Evolutionary conservation across 176 grass and related monocot species (phyloP), one percentile per base, ranked within the genome.

Genomic region (Oryza meridionalis): DNA sequence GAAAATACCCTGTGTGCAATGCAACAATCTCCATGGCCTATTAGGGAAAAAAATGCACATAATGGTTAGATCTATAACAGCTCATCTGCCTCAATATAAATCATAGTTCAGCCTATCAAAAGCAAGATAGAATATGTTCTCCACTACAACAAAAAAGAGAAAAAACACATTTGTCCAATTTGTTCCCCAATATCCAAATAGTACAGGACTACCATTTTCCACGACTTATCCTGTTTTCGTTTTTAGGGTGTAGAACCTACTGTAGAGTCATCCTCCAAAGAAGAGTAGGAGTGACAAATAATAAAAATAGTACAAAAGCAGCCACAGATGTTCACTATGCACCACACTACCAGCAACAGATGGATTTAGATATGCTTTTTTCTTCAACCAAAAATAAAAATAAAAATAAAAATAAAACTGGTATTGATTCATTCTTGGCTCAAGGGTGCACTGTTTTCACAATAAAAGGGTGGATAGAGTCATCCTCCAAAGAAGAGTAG

Each of bases 1-100:
- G 96, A 99, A 86, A 99, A 99, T 27, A 99, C 89, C 59, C 89
- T 86, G 75, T 96, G 96, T 24, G 96, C 96, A 83, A 99, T 90
- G 91, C 96, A 99, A 89, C 96, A 99, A 66, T 94, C 96, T 74
- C 93, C 93, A 87, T 93, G 87, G 14, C 86, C 88, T 95, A 67
- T 81, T 71, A 77, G 46, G 50, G 82, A 38, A 81, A 43, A 85
- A 62, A 67, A 12, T 21, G 7, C 12, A 80, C 44, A 69, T n/a
- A 10, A 47, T 67, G 11, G 80, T 89, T 89, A 86, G 84, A 72
- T 51, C 14, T 37, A 69, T 32, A 49, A 89, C 4, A 67, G 58
- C 58, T 24, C 58, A 32, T 75, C 22, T 10, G 4, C 45, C 10
- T 72, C 67, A 67, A 31, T 5, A 74, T 21, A 75, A 70, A 77